Evolutionary conservation across 2,329 filamentous ascomycete species (phyloP).

Genomic region (Stagonosporopsis tanaceti): DNA sequence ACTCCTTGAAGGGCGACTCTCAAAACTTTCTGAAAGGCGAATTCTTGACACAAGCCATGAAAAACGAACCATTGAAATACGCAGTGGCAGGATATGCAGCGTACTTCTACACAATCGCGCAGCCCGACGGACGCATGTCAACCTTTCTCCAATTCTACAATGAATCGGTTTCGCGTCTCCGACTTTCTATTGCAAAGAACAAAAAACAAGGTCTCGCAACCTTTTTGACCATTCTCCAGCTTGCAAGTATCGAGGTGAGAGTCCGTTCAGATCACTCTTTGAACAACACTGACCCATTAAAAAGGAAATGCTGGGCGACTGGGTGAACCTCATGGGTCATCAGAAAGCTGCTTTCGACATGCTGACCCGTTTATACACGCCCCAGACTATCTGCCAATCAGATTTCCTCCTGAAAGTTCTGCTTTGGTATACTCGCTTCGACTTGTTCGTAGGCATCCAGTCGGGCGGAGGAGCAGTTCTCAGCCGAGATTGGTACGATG

Average conservation of each 20-base stretch:
- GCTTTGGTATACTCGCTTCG: constrained; percentile 90
- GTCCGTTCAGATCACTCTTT: not conserved
- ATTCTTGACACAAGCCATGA: constrained; percentile 75
- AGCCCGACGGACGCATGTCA: constrained; percentile 75
- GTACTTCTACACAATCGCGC: constrained; percentile 79
- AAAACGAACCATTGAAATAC: constrained; percentile 83
- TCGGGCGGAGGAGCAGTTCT: constrained; percentile 79
- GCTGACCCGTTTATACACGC: constrained; percentile 78
- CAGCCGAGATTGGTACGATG: constrained; percentile 78
- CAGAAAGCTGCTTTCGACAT: constrained; percentile 89
- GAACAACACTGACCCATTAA: constrained; percentile 17
- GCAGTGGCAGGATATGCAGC: constrained; percentile 88
- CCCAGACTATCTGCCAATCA: constrained; percentile 75
- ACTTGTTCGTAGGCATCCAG: constrained; percentile 83
- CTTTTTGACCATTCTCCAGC: constrained; percentile 85
- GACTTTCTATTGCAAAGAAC: constrained; percentile 73
- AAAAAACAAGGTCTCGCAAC: constrained; percentile 77
- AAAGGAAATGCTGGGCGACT: constrained; percentile 93
- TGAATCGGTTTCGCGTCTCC: constrained; percentile 79
- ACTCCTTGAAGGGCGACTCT: constrained; percentile 75
- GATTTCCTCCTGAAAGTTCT: constrained; percentile 76
- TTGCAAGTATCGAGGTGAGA: constrained; percentile 89
- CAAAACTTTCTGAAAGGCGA: constrained; percentile 76
- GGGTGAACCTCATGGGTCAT: constrained; percentile 91
- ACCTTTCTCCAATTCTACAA: constrained; percentile 92